Evolutionary conservation across 2,329 filamentous ascomycete genomes (phyloP).

Genomic region (Neonectria magnoliae): DNA sequence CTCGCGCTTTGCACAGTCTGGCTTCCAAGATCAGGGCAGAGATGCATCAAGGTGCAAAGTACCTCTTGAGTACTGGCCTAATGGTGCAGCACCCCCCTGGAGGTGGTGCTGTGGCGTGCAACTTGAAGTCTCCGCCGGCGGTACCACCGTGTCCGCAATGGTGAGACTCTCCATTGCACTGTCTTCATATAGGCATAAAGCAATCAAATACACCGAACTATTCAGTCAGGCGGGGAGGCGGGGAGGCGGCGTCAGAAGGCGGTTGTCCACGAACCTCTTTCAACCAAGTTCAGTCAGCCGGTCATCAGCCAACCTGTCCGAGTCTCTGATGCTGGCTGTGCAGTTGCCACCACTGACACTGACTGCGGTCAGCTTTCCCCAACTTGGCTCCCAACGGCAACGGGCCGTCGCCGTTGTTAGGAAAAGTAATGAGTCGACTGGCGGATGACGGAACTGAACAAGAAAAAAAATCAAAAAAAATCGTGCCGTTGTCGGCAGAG

Average conservation of each 20-base stretch:
- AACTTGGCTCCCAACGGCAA: conserved; percentile 9
- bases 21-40: background rate
- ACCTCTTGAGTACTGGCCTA: conserved; percentile 9
- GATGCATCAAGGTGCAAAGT: conserved; percentile 16
- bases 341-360: conserved; percentile 9
- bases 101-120: conserved; percentile 18
- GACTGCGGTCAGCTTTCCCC: background rate
- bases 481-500: conserved; percentile 8
- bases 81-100: conserved; percentile 12
- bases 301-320: background rate
- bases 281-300: background rate
- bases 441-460: background rate
- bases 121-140: conserved; percentile 16
- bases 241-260: conserved; percentile 28
- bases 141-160: conserved; percentile 27
- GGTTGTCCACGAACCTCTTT: conserved; percentile 12
- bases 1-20: conserved; percentile 12
- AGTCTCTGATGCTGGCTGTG: background rate
- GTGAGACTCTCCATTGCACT: conserved; percentile 17
- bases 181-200: conserved; percentile 14
- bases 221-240: conserved; percentile 35
- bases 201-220: background rate
- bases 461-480: background rate
- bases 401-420: conserved; percentile 15
- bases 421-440: background rate